phyloP scores from a whole-genome alignment of 495 filamentous ascomycete genomes.

The Amorphotheca resinae region DNA sequence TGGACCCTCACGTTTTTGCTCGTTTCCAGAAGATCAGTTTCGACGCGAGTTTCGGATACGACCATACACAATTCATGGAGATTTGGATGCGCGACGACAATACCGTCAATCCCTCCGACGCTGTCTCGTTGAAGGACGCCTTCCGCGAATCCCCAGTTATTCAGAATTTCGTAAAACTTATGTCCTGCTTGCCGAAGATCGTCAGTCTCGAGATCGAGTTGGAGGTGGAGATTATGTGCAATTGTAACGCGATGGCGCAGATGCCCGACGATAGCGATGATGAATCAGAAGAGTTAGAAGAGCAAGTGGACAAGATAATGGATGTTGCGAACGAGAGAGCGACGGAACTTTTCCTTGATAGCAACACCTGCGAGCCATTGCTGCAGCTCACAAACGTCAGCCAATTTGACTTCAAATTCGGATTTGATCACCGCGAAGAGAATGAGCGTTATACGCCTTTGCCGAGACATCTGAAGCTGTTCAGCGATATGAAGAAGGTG shows the following conservation, averaged over 20 bases:
- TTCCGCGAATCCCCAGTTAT: background rate
- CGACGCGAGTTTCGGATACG: background rate
- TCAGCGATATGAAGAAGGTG: background rate
- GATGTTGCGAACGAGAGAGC: conserved; percentile 2
- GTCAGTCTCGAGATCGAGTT: background rate
- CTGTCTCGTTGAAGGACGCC: background rate
- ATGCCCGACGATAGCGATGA: background rate
- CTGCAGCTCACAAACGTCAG: background rate
- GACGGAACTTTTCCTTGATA: background rate
- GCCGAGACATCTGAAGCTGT: background rate
- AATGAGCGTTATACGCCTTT: background rate
- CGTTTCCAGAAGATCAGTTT: background rate
- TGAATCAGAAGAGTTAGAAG: background rate
- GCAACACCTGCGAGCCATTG: background rate
- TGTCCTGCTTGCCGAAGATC: background rate
- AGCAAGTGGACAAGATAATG: background rate
- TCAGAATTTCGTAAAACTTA: background rate
- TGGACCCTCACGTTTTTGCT: conserved; percentile 2
- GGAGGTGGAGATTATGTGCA: conserved; percentile 1
- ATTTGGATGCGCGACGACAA: conserved; percentile 3
- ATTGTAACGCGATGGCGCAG: background rate
- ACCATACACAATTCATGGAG: background rate
- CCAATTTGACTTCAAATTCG: background rate
- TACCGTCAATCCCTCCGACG: background rate
- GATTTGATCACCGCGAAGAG: background rate